Percentiles rank a stretch among this genome's conserved stretches.
phyloP scores from a whole-genome alignment of 495 filamentous ascomycete species.

The Darksidea phi region DNA sequence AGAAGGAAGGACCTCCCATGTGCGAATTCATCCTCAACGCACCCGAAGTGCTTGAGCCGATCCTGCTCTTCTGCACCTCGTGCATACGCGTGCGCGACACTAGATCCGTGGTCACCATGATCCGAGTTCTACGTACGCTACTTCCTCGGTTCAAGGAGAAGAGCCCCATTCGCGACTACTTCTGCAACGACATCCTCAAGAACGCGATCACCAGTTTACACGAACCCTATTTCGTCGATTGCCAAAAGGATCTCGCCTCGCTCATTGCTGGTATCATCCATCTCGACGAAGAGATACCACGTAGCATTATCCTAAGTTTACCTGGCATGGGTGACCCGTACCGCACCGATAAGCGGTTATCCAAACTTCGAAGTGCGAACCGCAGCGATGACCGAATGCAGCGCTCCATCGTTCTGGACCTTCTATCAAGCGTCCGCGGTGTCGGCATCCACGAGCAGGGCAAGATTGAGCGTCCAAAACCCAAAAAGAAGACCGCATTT shows the following conservation, averaged over 20 bases:
- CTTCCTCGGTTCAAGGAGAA: slow-evolving; percentile 32
- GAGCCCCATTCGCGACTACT: slow-evolving; percentile 75
- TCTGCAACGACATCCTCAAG: slow-evolving; percentile 77
- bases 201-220: slow-evolving; percentile 83
- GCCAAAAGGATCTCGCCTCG: slow-evolving; percentile 87
- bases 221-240: slow-evolving; percentile 93
- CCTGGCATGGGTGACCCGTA: slow-evolving; percentile 59
- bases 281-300: slow-evolving; percentile 63
- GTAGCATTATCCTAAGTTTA: slow-evolving; percentile 55
- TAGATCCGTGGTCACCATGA: slow-evolving; percentile 79
- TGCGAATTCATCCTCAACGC: slow-evolving; percentile 71
- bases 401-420: slow-evolving; percentile 77
- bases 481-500: slow-evolving; percentile 53
- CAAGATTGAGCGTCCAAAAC: slow-evolving; percentile 62
- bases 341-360: slow-evolving; percentile 62
- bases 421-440: slow-evolving; percentile 81
- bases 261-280: slow-evolving; percentile 83
- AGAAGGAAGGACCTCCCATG: slow-evolving; percentile 28
- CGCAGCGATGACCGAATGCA: slow-evolving; percentile 65
- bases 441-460: slow-evolving; percentile 91
- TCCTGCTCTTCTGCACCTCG: slow-evolving; percentile 88
- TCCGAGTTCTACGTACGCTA: slow-evolving; percentile 52
- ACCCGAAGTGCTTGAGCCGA: slow-evolving; percentile 74
- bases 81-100: slow-evolving; percentile 88
- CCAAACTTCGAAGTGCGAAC: slow-evolving; percentile 51